phyloP scores from a whole-genome alignment of 2,329 filamentous ascomycete genomes.

The Endocalyx cinctus region DNA sequence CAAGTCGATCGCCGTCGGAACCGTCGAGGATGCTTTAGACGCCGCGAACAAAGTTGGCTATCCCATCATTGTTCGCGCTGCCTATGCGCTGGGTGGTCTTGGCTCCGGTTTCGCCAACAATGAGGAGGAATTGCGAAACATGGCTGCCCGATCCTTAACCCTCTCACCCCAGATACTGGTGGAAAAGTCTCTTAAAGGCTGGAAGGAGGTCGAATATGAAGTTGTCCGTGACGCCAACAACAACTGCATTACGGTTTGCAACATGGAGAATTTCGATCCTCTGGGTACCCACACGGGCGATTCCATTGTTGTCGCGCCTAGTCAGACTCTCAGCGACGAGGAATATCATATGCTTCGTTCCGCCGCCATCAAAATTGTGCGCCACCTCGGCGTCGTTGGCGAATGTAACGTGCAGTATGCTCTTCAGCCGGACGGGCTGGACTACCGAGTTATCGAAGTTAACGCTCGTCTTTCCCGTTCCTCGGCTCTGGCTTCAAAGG shows the following conservation, averaged over 20 bases:
- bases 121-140: conserved; percentile 85
- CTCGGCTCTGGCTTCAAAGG: conserved; percentile 94
- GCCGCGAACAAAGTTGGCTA: conserved; percentile 87
- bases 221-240: conserved; percentile 95
- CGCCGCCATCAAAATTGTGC: conserved; percentile 96
- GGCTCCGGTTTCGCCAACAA: conserved; percentile 96
- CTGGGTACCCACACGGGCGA: conserved; percentile 97
- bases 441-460: conserved; percentile 98
- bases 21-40: conserved; percentile 84
- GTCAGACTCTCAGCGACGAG: conserved; percentile 94
- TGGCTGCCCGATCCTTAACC: conserved; percentile 88
- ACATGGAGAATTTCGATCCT: conserved; percentile 98
- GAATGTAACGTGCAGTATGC: conserved; percentile 99
- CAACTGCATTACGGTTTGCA: conserved; percentile 99
- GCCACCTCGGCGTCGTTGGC: conserved; percentile 92
- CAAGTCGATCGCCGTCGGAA: conserved; percentile 87
- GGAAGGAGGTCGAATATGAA: conserved; percentile 99
- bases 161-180: conserved; percentile 95
- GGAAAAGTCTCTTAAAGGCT: conserved; percentile 97
- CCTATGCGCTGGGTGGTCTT: conserved; percentile 92
- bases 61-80: conserved; percentile 95
- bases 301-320: conserved; percentile 95
- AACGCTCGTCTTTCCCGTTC: conserved; percentile 98
- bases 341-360: conserved; percentile 99
- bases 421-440: conserved; percentile 90